phyloP scores from a whole-genome alignment of 306 rosid genomes.

The Morella rubra region DNA sequence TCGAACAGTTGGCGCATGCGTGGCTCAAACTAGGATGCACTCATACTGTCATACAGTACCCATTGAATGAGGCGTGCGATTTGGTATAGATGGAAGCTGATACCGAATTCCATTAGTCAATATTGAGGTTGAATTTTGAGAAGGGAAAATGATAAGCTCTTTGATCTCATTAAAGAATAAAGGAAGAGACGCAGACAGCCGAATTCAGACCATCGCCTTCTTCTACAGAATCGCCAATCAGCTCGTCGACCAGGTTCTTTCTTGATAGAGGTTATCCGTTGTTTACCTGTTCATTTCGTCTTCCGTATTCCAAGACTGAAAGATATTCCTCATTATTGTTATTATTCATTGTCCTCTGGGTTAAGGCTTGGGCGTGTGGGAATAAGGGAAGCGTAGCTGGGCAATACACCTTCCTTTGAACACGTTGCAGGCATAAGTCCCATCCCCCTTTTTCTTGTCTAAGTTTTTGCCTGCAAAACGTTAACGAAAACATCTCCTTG shows the following conservation, averaged over 20 bases:
- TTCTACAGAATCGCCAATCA: neutral
- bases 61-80: too few species aligned
- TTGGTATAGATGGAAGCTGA: too few species aligned
- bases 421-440: too few species aligned
- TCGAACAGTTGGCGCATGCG: too few species aligned
- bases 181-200: neutral
- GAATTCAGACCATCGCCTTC: neutral
- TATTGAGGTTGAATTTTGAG: neutral
- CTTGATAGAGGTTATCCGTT: neutral
- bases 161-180: neutral
- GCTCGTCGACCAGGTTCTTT: slow-evolving; percentile 11
- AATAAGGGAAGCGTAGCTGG: neutral
- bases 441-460: too few species aligned
- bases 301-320: neutral
- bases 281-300: neutral
- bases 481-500: neutral
- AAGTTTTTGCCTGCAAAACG: neutral
- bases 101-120: too few species aligned
- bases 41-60: too few species aligned
- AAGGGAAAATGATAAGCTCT: neutral
- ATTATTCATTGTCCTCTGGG: neutral
- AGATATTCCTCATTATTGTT: neutral
- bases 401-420: too few species aligned
- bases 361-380: neutral
- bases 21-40: too few species aligned